Evolutionary conservation across 2,329 filamentous ascomycete genomes (phyloP), one percentile per base, ranked within the genome.

Genomic region (Fusarium sacchari): DNA sequence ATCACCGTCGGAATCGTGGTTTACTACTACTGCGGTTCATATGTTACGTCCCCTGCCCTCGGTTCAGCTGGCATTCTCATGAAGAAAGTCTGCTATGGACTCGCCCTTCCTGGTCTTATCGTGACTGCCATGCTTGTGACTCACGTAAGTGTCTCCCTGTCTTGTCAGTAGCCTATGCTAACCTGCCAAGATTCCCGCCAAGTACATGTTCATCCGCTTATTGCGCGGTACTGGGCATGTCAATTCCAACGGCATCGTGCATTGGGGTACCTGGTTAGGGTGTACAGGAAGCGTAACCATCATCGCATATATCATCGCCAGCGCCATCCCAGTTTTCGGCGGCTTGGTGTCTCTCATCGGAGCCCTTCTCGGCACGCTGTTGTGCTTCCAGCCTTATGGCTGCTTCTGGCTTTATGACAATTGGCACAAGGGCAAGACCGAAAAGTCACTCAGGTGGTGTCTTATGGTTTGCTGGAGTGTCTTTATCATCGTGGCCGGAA

Each of bases 1-100:
- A 64, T 79, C 26, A 65, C 77, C 3, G 78, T 84, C 4, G 78
- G 78, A 17, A 73, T 80, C 4, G 83, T 86, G 1, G 81, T 87
- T 6, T 87, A 86, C 77, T 83, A 82, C 57, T 86, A 79, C 69
- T 85, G 83, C 67, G 85, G 85, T 0, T 83, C 82, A 0, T 86
- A 82, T 61, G 83, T 87, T 7, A 82, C 84, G 0, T 85, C 84
- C 0, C 85, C 85, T 0, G 83, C 85, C 4, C 80, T 87, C 3
- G 85, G 84, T 2, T 85, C 83, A 26, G 85, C 84, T 2, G 85
- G 85, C 2, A 12, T 53, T 1, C 60, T 76, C 1, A 79, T 85
- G 61, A 86, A 86, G 78, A 86, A 83, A 66, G 77, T 86, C 15
- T 79, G 79, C 56, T 87, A 87, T 56, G 85, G 84, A 4, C 60